Percentiles rank a stretch among this genome's conserved stretches.
These are phyloP conservation scores for Curvularia verruculosa DNA, from an alignment of 2,329 filamentous ascomycete species.

Conservation along the genomic window DNA sequence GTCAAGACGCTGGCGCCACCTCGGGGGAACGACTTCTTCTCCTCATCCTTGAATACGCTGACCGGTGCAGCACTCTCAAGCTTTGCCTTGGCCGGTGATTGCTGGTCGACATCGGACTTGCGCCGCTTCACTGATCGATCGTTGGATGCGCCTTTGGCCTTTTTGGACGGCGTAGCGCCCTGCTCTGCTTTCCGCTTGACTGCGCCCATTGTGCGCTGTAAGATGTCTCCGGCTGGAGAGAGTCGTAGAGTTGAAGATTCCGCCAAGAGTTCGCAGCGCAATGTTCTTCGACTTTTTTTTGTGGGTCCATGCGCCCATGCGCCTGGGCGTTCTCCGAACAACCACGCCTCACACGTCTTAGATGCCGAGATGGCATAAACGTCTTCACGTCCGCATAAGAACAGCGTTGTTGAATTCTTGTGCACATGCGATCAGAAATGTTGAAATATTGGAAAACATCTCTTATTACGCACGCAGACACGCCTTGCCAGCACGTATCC, in stretches of 20 bases:
- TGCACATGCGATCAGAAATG: too few relatives aligned
- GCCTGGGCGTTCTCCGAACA: slow-evolving; percentile 11
- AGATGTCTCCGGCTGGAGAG: slow-evolving; percentile 4
- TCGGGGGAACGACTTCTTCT: slow-evolving; percentile 85
- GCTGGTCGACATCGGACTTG: slow-evolving; percentile 43
- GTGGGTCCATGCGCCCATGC: slow-evolving; percentile 14
- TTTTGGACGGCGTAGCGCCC: slow-evolving; percentile 38
- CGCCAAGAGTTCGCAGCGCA: slow-evolving; percentile 27
- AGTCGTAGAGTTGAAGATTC: slow-evolving; percentile 18
- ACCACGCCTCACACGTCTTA: slow-evolving; percentile 11
- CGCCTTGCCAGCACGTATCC: too few relatives aligned
- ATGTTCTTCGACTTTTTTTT: slow-evolving; percentile 17
- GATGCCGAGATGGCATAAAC: slow-evolving; percentile 3
- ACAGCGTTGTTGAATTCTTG: not conserved
- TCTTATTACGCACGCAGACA: too few relatives aligned
- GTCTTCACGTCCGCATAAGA: not conserved
- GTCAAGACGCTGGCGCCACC: slow-evolving; percentile 90
- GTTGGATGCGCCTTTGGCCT: slow-evolving; percentile 33
- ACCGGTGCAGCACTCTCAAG: slow-evolving; percentile 37
- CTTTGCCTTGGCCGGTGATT: slow-evolving; percentile 39
- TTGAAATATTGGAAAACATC: too few relatives aligned
- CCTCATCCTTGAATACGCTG: slow-evolving; percentile 72
- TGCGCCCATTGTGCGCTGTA: slow-evolving; percentile 49
- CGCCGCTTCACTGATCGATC: slow-evolving; percentile 48
- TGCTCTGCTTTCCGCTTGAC: slow-evolving; percentile 55